Base-by-base conservation (phyloP, 1,284 basidiomycete species). In the Ustilago bromivora region DNA sequence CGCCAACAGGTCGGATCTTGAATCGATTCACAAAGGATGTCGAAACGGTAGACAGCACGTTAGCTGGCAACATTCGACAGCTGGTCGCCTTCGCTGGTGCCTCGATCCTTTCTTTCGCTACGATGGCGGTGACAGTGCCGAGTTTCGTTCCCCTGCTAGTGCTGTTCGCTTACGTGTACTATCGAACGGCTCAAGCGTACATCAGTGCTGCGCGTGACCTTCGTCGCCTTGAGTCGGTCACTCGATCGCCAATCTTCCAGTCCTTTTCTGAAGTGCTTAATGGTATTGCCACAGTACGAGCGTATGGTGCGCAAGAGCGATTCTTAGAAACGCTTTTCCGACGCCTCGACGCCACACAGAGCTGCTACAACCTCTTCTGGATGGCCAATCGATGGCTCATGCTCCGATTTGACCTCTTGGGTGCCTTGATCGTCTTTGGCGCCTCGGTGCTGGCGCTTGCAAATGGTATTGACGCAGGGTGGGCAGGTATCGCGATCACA, bases 21-120 rank as follows among this genome's bases (percentile, higher is more conserved):
- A 90, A 90, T 72, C 85, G 89, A 10, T 85, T 87, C 43, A 81
- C 80, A 55, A 88, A 88, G 68, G 88, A 89, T 66, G 86, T 89
- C 66, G 87, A 88, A 53, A 87, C 87, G 0, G 85, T 89, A 61
- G 89, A 90, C 80, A 87, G 87, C 40, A 87, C 88, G 61, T 79
- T 87, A 1, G 80, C 57, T n/a, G 23, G n/a, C 46, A 76, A 67
- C 52, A 51, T 74, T 35, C 61, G 71, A 10, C 55, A 55, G 38
- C 56, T 68, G 6, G 32, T 68, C 8, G 17, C 58, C 3, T 78
- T 74, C 57, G 46, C 66, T 17, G 83, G 87, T 23, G 68, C 87
- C 57, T 81, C 88, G 66, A 84, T 87, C 65, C 84, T 88, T 23
- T 58, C 70, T 40, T 49, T 76, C 32, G 61, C 67, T 15, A 77